Evolutionary conservation across 2,329 filamentous ascomycete species (phyloP), one percentile per base, ranked within the genome.

Genomic region (Paecilomyces sp.): DNA sequence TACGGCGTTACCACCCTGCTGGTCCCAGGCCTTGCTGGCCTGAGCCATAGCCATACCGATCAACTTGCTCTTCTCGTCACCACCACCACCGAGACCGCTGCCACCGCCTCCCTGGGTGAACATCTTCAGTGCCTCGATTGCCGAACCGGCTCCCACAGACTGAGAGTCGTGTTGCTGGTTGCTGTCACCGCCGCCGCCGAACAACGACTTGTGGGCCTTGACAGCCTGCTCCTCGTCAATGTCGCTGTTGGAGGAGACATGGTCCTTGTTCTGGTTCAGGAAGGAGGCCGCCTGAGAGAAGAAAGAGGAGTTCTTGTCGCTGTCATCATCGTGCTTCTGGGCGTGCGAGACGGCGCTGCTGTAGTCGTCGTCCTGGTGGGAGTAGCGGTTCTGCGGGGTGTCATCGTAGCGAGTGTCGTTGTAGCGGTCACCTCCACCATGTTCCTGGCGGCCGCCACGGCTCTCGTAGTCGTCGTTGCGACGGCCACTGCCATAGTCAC

Each of bases 21-120:
- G 73, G 66, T 87, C 84, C 72, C 86, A 88, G 62, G 92, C 79
- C 81, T 92, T 92, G 69, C 87, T 88, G 34, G 91, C 92, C 79
- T 97, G 89, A 8, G 83, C 86, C 90, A 97, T 92, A 52, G 92
- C 92, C 72, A 96, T 80, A 3, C 88, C 90, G 63, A 96, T 84
- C 70, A 96, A 91, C 62, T 88, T 84, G 72, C 88, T 91, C 81
- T 96, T 88, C 66, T 85, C 85, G 54, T 85, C 85, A 55, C 76
- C 77, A 8, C 76, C 73, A 47, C 75, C 73, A 30, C 67, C 65
- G 2, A 67, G 64, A 6, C 69, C 69, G 5, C 65, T 58, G 22
- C 70, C 62, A 18, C 68, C 58, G 12, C 78, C 76, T 60, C 77
- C 74, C 24, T 85, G 82, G 55, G 82, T 85, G 76, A 96, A 96